phyloP scores from a whole-genome alignment of 371 early-diverging fungal genomes.

The Actinomucor elegans region DNA sequence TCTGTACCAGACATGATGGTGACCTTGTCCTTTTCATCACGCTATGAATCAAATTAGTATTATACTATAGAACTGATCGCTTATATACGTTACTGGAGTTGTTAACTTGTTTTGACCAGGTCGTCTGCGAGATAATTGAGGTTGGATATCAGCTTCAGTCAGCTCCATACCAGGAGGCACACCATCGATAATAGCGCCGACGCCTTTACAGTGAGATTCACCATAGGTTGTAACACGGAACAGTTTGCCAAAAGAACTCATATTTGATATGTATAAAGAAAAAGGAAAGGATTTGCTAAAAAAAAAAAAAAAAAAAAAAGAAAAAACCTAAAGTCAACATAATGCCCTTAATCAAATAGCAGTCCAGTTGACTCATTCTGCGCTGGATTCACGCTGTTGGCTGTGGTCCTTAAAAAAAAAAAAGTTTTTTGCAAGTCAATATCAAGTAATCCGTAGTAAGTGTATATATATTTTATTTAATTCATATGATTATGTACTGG shows the following conservation, averaged over 20 bases:
- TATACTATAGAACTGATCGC: not conserved
- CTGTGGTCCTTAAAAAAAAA: no score
- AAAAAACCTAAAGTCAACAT: not conserved
- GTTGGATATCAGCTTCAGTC: conserved; percentile 89
- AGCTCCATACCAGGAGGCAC: conserved; percentile 92
- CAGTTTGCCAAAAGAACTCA: conserved; percentile 80
- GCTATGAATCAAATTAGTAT: conserved; percentile 4
- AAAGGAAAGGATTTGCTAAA: conserved; percentile 8
- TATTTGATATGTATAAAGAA: conserved; percentile 19
- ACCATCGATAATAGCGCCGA: conserved; percentile 96
- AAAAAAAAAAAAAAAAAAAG: conserved; percentile 8
- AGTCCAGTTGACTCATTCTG: conserved; percentile 6
- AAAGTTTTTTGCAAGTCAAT: no score
- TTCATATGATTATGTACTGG: no score
- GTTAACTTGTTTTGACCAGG: conserved; percentile 96
- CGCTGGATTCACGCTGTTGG: not conserved
- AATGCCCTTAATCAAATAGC: not conserved
- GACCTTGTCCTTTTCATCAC: conserved; percentile 53
- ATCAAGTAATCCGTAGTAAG: no score
- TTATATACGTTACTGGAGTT: conserved; percentile 78
- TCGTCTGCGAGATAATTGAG: conserved; percentile 87
- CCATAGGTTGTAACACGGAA: conserved; percentile 95
- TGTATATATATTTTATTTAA: no score
- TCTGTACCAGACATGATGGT: conserved; percentile 93
- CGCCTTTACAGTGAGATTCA: conserved; percentile 97